These are phyloP conservation scores for Lichtheimia corymbifera DNA, from an alignment of 371 early-diverging fungal genomes.

Conservation along the genomic window DNA sequence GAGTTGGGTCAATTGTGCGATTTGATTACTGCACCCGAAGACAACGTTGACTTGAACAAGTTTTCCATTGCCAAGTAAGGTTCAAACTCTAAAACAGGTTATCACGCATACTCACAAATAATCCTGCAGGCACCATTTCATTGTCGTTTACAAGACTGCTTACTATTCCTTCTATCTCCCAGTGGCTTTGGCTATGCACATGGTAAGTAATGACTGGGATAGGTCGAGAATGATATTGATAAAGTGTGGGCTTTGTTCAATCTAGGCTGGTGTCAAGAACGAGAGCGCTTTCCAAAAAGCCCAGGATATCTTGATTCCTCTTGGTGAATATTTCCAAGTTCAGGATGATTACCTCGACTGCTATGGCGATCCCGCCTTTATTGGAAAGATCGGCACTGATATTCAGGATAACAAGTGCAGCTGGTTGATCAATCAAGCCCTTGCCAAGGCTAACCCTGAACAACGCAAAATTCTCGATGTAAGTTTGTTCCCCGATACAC, in stretches of 20 bases:
- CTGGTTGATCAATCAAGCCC: constrained; percentile 94
- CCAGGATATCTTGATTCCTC: constrained; percentile 82
- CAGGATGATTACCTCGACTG: constrained; percentile 97
- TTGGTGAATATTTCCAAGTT: constrained; percentile 97
- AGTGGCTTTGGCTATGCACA: constrained; percentile 90
- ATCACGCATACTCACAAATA: neutral
- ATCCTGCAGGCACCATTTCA: constrained; percentile 76
- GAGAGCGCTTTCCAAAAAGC: constrained; percentile 81
- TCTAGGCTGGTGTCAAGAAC: constrained; percentile 73
- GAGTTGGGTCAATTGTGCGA: constrained; percentile 97
- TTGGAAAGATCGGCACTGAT: constrained; percentile 98
- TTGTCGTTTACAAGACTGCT: constrained; percentile 97
- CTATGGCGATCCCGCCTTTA: constrained; percentile 86
- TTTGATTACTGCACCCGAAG: constrained; percentile 95
- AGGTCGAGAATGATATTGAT: neutral
- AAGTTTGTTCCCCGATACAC: constrained; percentile 17
- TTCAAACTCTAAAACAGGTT: neutral
- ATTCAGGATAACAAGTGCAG: constrained; percentile 99
- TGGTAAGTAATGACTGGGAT: constrained; percentile 47
- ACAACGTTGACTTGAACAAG: constrained; percentile 83
- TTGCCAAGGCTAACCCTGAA: constrained; percentile 71
- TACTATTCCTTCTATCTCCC: constrained; percentile 99
- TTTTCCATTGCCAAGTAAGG: constrained; percentile 87
- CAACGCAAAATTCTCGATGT: constrained; percentile 87
- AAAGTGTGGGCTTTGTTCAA: neutral